Evolutionary conservation across 2,329 filamentous ascomycete genomes (phyloP).

Genomic region (Mycosphaerelloides madeirae): DNA sequence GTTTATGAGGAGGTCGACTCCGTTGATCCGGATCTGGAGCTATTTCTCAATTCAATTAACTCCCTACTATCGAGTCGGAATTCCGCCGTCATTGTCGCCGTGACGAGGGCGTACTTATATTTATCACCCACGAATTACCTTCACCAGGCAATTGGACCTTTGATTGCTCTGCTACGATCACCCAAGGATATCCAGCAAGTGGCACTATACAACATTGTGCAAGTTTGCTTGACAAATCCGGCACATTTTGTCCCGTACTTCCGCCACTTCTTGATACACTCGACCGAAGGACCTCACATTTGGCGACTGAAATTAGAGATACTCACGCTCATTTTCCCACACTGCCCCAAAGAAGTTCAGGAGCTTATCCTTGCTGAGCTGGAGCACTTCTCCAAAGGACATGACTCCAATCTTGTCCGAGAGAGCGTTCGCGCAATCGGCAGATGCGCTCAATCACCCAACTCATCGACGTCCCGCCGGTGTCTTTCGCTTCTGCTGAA

Average conservation of each 20-base stretch:
- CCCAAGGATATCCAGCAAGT: slow-evolving; percentile 84
- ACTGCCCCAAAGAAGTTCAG: slow-evolving; percentile 70
- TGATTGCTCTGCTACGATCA: slow-evolving; percentile 79
- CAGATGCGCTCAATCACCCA: slow-evolving; percentile 74
- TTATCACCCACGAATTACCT: slow-evolving; percentile 76
- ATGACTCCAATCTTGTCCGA: slow-evolving; percentile 71
- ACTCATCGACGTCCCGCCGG: slow-evolving; percentile 64
- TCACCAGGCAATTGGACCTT: slow-evolving; percentile 69
- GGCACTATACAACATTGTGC: slow-evolving; percentile 89
- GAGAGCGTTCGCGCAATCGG: slow-evolving; percentile 92
- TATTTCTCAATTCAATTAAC: slow-evolving; percentile 73
- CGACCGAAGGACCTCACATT: slow-evolving; percentile 72
- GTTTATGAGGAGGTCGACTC: slow-evolving; percentile 54
- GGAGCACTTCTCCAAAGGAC: slow-evolving; percentile 79
- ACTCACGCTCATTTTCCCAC: slow-evolving; percentile 83
- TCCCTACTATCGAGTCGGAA: slow-evolving; percentile 90
- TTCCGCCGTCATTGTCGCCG: slow-evolving; percentile 83
- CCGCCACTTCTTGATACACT: slow-evolving; percentile 81
- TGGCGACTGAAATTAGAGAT: slow-evolving; percentile 92
- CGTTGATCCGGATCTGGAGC: slow-evolving; percentile 74
- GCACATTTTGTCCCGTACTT: slow-evolving; percentile 81
- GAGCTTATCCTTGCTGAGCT: slow-evolving; percentile 86
- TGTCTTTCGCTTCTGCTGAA: slow-evolving; percentile 79
- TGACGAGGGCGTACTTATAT: slow-evolving; percentile 78
- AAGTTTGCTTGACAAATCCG: slow-evolving; percentile 75